Base-by-base conservation (phyloP, 805 yeast genomes). In the Kodamaea leandrae region DNA sequence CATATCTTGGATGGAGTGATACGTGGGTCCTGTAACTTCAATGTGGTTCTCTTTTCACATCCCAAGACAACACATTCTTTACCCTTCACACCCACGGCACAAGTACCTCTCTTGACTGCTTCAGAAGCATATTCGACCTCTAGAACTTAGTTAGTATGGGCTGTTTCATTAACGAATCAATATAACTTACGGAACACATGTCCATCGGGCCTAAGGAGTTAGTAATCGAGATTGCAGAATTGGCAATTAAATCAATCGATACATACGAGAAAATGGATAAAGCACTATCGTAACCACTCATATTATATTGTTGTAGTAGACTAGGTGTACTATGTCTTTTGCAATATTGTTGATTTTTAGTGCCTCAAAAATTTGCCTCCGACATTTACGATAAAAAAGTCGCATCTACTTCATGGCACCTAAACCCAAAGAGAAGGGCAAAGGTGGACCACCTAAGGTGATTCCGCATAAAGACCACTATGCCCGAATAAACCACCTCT, bases 211-310 rank as follows among this genome's bases (percentile, higher is more conserved):
- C 93, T 85, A 52, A n/a, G 36, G 17, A 45, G 77, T 72, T 58
- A 61, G 66, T 57, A 53, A 32, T 14, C 3, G 19, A 16, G 24
- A 28, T 36, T 29, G 32, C 13, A 13, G 26, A 13, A 24, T 23
- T 20, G 35, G 28, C 21, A 25, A 26, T 13, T 28, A 34, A 14
- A 7, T 16, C 15, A 14, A 13, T 13, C 5, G 8, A 30, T 28
- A 80, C 90, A 54, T 78, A 84, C 83, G 96, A 88, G 72, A 91
- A 91, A 64, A 91, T 95, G 48, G 97, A 90, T 56, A 91, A 78
- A 43, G 99, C 99, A 77, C 98, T 82, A 68, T 91, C 99, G 96
- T 91, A 91, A 48, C 99, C 98, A 76, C 96, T 87, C 99, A 91
- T 91, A 34, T 13, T 52, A 21, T 32, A 15, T 37, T 19, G 28